Evolutionary conservation across 352 stramenopile genomes (phyloP).

Genomic region (Thalassiosira allenii): DNA sequence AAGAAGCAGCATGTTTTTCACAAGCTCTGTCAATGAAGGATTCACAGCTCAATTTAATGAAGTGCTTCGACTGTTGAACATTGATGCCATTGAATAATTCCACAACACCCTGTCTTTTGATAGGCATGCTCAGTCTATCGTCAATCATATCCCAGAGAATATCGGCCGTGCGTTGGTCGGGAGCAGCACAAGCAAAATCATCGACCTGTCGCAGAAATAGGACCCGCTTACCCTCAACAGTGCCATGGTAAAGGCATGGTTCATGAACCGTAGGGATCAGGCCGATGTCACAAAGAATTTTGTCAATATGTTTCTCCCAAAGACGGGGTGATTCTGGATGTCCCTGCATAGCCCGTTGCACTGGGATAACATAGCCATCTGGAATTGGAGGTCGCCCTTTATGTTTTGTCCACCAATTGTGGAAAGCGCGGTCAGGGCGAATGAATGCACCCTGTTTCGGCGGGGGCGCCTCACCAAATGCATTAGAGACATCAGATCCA

Average conservation of each 20-base stretch:
- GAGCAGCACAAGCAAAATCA: slow-evolving; percentile 59
- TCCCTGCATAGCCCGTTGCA: slow-evolving; percentile 45
- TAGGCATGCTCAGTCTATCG: slow-evolving; percentile 19
- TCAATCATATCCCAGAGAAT: slow-evolving; percentile 15
- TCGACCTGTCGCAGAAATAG: slow-evolving; percentile 62
- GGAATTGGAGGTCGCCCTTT: neutral
- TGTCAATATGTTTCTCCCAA: slow-evolving; percentile 54
- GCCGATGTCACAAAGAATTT: slow-evolving; percentile 37
- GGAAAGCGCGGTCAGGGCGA: neutral
- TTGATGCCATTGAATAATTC: slow-evolving; percentile 57
- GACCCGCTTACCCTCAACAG: slow-evolving; percentile 36
- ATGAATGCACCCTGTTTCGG: slow-evolving; percentile 43
- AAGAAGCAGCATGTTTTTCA: neutral
- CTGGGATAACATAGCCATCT: slow-evolving; percentile 11
- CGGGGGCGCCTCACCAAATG: slow-evolving; percentile 43
- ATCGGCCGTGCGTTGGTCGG: slow-evolving; percentile 10
- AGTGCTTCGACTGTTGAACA: slow-evolving; percentile 40
- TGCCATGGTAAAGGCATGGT: slow-evolving; percentile 44
- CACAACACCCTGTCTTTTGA: slow-evolving; percentile 37
- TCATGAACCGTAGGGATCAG: slow-evolving; percentile 61
- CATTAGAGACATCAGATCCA: slow-evolving; percentile 59
- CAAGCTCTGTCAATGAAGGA: slow-evolving; percentile 17
- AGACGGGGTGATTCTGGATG: slow-evolving; percentile 53
- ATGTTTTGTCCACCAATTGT: slow-evolving; percentile 1
- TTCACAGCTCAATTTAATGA: slow-evolving; percentile 43